Conservation (phyloP, 352 stramenopile species). For the Aphanomyces cochlioides region DNA sequence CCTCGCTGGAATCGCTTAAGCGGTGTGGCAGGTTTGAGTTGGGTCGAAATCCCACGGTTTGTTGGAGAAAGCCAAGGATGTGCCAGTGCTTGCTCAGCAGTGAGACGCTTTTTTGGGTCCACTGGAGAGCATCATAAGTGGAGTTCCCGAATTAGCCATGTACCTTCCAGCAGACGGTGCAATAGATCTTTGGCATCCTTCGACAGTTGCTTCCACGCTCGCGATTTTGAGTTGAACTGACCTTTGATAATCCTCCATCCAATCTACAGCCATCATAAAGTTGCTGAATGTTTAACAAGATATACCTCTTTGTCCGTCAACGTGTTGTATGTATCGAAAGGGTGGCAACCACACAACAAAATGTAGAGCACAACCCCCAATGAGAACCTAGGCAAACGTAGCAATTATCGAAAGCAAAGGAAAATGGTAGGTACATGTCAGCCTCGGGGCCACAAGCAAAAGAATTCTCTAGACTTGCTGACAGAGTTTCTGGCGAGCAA, state of each 20-base stretch:
- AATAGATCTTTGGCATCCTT: conserved; percentile 63
- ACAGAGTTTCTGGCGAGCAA: conserved; percentile 65
- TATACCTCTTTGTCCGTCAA: conserved; percentile 72
- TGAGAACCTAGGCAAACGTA: conserved; percentile 50
- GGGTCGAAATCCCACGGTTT: conserved; percentile 50
- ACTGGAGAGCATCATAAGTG: conserved; percentile 15
- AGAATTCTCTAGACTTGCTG: neutral
- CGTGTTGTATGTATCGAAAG: conserved; percentile 85
- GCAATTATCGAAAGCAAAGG: neutral
- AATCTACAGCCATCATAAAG: conserved; percentile 40
- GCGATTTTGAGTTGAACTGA: conserved; percentile 67
- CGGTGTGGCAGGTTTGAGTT: conserved; percentile 64
- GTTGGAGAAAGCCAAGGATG: conserved; percentile 60
- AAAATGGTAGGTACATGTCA: conserved; percentile 21
- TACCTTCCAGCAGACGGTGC: conserved; percentile 54
- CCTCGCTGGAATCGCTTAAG: conserved; percentile 79
- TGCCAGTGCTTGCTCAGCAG: conserved; percentile 53
- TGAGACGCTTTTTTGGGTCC: conserved; percentile 62
- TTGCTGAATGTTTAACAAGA: neutral
- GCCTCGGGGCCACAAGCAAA: conserved; percentile 12
- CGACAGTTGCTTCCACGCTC: conserved; percentile 70
- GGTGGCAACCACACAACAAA: conserved; percentile 74
- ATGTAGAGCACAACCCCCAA: conserved; percentile 82
- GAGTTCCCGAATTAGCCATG: neutral
- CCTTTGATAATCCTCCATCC: conserved; percentile 72